Evolutionary conservation across 23 red algal species (phyloP), one percentile per base, ranked within the genome.

Genomic region (Agarophyton chilense): DNA sequence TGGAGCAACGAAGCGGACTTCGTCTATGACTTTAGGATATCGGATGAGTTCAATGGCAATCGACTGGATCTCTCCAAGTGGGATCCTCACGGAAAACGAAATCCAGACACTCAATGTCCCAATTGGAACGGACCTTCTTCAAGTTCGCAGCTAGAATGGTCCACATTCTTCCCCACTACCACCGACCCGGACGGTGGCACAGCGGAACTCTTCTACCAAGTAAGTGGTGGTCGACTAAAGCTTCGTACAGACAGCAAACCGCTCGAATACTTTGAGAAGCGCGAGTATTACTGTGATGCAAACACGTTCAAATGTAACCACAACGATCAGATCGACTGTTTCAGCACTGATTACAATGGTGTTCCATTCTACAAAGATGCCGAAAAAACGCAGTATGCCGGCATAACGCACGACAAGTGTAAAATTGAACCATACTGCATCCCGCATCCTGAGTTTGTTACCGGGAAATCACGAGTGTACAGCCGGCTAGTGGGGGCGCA

Each of bases 371-470:
- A 80, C 46, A 80, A 55, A 19, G 77, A 80, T 14, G 77, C 50
- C 21, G 54, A 14, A 55, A 55, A 80, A 35, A 80, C 77, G 3
- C 22, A 55, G 36, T 80, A 54, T 35, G 77, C 77, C 32, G 77
- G 51, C 34, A 24, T 80, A 25, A 61, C 54, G 50, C 77, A 80
- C 46, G 77, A 80, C 50, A 80, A 80, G 54, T 80, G 77, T 50
- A 80, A 80, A 50, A 80, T 80, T 55, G 77, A 80, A 29, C 77
- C 77, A 31, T 80, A 50, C 28, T 80, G 77, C 54, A 80, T 80
- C 36, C 77, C 77, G 16, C 77, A 80, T 38, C 77, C 50, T 0
- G 50, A 80, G 36, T 58, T 50, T 56, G 51, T 80, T 0, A 80
- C 77, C 1, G 77, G 77, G 29, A 61, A 60, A 36, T 50, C 77